A percentile compares a stretch with the other conserved stretches of the same genome.
phyloP scores from a whole-genome alignment of 2,329 filamentous ascomycete genomes.

The Cyphellophora attinorum region DNA sequence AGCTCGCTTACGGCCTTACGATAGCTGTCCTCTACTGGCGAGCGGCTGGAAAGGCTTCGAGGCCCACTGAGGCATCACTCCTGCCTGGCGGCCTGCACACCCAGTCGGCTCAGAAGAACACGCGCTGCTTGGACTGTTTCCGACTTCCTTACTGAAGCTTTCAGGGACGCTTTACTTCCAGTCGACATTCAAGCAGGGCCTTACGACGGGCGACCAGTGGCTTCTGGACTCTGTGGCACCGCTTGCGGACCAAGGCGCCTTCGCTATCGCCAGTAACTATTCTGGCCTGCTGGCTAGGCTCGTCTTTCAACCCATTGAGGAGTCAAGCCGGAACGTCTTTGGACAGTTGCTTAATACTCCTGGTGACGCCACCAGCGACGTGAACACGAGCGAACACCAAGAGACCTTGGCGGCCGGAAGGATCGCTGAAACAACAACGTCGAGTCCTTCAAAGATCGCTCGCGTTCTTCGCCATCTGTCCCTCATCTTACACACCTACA shows the following conservation, averaged over 20 bases:
- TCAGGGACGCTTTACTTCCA: conserved; percentile 79
- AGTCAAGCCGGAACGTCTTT: conserved; percentile 83
- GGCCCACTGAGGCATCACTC: conserved; percentile 44
- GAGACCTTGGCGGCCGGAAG: too few relatives aligned
- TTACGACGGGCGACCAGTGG: conserved; percentile 90
- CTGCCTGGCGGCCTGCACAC: conserved; percentile 42
- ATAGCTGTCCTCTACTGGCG: conserved; percentile 62
- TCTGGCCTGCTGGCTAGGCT: conserved; percentile 80
- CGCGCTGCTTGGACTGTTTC: conserved; percentile 55
- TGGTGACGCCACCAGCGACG: too few relatives aligned
- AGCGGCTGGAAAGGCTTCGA: conserved; percentile 50
- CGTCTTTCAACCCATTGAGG: conserved; percentile 90
- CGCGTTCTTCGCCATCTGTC: conserved; percentile 24
- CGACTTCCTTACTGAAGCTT: conserved; percentile 59
- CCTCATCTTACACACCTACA: conserved; percentile 61
- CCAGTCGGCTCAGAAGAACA: too few relatives aligned
- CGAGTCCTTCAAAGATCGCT: conserved; percentile 4
- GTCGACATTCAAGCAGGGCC: conserved; percentile 79
- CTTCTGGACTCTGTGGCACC: conserved; percentile 71
- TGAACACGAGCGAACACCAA: too few relatives aligned
- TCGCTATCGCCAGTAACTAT: conserved; percentile 89
- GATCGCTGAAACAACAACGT: not conserved
- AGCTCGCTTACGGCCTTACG: conserved; percentile 63
- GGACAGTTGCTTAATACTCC: conserved; percentile 56
- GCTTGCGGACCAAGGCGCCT: conserved; percentile 75